Percentiles rank a stretch among this genome's conserved stretches.
Evolutionary conservation across 768 basidiomycete genomes (phyloP).

Genomic region (Russula lepida): DNA sequence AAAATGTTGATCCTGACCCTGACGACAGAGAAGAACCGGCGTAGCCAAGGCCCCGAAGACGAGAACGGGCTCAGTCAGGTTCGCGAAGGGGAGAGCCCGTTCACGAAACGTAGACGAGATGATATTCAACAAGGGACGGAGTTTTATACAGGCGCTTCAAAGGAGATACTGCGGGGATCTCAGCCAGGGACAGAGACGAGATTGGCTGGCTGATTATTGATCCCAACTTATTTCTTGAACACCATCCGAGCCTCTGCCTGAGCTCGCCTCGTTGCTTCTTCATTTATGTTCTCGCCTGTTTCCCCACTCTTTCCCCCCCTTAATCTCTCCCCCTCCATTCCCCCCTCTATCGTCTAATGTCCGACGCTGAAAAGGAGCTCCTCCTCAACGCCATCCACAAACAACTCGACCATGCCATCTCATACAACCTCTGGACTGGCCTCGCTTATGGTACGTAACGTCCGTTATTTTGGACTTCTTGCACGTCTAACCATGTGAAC

Average conservation of each 20-base stretch:
- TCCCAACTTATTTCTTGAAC: neutral
- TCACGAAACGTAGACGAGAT: too few relatives aligned
- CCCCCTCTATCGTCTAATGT: neutral
- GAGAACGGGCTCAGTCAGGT: too few relatives aligned
- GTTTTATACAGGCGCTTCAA: too few relatives aligned
- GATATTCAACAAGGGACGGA: too few relatives aligned
- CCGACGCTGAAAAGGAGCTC: neutral
- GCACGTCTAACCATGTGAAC: neutral
- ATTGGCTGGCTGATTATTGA: neutral
- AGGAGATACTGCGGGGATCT: too few relatives aligned
- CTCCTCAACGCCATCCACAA: neutral
- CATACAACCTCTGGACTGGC: slow-evolving; percentile 12
- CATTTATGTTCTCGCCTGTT: neutral
- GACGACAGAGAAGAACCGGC: too few relatives aligned
- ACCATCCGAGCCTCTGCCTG: neutral
- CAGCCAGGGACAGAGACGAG: too few relatives aligned
- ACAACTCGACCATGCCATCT: slow-evolving; percentile 4
- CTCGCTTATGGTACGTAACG: slow-evolving; percentile 10
- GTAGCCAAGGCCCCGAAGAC: too few relatives aligned
- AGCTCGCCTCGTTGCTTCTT: neutral
- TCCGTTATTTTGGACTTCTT: too few relatives aligned
- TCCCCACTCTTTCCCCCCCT: neutral
- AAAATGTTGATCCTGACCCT: too few relatives aligned
- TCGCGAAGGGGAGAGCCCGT: too few relatives aligned
- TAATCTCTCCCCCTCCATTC: neutral